Conservation (phyloP, 1,284 basidiomycete genomes). For the Apiotrichum veenhuisii region DNA sequence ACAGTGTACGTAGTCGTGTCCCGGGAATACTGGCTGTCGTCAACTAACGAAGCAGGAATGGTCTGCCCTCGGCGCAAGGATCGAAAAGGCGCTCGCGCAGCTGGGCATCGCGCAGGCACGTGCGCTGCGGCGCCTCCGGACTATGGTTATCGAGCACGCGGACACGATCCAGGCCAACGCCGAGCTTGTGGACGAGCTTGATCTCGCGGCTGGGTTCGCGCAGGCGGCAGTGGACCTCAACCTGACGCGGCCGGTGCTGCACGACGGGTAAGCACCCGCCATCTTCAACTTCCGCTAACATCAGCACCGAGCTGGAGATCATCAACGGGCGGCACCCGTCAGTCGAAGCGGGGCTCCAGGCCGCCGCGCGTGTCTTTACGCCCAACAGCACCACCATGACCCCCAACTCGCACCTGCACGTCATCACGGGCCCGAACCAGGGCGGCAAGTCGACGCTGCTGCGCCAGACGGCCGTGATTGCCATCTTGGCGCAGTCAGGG, state of each 20-base stretch:
- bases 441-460: constrained; percentile 87
- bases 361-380: constrained; percentile 69
- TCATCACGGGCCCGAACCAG: constrained; percentile 97
- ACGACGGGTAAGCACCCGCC: constrained; percentile 59
- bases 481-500: constrained; percentile 87
- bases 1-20: constrained; percentile 54
- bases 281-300: constrained; percentile 6
- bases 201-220: constrained; percentile 78
- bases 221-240: constrained; percentile 73
- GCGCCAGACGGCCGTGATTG: constrained; percentile 84
- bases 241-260: constrained; percentile 69
- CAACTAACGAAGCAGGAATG: constrained; percentile 52
- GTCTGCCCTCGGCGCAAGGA: constrained; percentile 65
- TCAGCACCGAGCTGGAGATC: constrained; percentile 64
- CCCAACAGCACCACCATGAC: constrained; percentile 72
- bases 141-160: constrained; percentile 63
- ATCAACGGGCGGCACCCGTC: constrained; percentile 82
- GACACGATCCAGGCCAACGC: constrained; percentile 67
- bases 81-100: constrained; percentile 58
- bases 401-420: constrained; percentile 59
- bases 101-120: constrained; percentile 63
- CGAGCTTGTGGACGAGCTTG: constrained; percentile 79
- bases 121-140: constrained; percentile 65
- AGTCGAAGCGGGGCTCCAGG: constrained; percentile 82
- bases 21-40: too few relatives aligned